A percentile compares a stretch with the other conserved stretches of the same genome.
Conservation (phyloP, 192 early-diverging fungal species). For the Thoreauomyces humboldtii region DNA sequence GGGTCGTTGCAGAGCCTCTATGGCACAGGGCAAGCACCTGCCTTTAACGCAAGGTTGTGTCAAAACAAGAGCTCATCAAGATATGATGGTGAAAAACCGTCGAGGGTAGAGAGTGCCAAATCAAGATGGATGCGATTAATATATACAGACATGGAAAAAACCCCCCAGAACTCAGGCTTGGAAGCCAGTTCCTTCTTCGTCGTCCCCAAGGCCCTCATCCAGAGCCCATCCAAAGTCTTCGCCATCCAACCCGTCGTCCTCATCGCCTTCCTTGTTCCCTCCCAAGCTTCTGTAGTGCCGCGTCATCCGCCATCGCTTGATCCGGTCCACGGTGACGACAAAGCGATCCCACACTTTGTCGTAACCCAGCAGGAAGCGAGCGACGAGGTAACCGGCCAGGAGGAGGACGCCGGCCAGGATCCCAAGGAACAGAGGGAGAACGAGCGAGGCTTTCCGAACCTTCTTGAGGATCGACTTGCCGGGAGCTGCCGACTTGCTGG, state of each 20-base stretch:
- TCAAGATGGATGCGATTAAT: no score
- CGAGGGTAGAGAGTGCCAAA: no score
- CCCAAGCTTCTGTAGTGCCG: constrained; percentile 6
- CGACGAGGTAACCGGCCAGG: constrained; percentile 2
- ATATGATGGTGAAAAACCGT: no score
- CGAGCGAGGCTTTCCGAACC: constrained; percentile 11
- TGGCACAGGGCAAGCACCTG: no score
- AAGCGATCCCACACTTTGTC: constrained; percentile 33
- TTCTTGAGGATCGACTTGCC: constrained; percentile 10
- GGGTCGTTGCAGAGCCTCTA: no score
- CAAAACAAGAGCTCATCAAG: no score
- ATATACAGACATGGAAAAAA: no score
- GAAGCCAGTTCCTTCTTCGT: constrained; percentile 10
- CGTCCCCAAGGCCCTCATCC: constrained; percentile 18
- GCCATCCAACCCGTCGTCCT: no score
- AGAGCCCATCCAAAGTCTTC: constrained; percentile 21
- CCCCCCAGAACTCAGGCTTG: no score
- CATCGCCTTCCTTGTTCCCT: constrained; percentile 16
- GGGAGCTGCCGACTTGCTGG: constrained; percentile 9
- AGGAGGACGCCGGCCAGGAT: constrained; percentile 11
- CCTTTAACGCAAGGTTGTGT: no score
- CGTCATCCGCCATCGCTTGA: constrained; percentile 19
- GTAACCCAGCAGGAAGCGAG: constrained; percentile 24
- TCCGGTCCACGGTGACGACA: background rate
- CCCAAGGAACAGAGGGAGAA: constrained; percentile 20